Percentiles rank a stretch among this genome's conserved stretches.
These are phyloP conservation scores for Aspergillus mulundensis DNA, from an alignment of 495 filamentous ascomycete species.

Conservation along the genomic window DNA sequence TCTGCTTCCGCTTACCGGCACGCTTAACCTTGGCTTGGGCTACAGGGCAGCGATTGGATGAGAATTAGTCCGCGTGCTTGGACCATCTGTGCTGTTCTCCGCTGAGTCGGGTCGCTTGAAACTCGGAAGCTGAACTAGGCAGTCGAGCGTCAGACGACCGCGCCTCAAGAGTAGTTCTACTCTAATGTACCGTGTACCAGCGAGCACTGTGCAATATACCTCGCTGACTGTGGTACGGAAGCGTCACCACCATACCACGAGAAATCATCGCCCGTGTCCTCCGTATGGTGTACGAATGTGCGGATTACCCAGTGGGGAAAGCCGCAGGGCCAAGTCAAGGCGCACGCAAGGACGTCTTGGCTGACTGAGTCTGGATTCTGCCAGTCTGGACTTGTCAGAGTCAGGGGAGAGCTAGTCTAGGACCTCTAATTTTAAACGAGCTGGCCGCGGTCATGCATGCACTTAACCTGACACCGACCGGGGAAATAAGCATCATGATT, in stretches of 20 bases:
- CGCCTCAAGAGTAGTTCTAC: background rate
- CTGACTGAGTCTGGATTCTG: background rate
- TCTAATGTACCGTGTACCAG: background rate
- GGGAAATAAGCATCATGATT: background rate
- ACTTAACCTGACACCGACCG: slow-evolving; percentile 5
- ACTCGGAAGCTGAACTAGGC: slow-evolving; percentile 1
- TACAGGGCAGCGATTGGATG: slow-evolving; percentile 8
- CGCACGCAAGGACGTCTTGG: background rate
- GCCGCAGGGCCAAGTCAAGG: slow-evolving; percentile 5
- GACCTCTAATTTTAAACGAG: slow-evolving; percentile 9
- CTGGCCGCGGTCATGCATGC: background rate
- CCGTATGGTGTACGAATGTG: background rate
- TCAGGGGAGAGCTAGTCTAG: slow-evolving; percentile 11
- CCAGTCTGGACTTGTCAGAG: background rate
- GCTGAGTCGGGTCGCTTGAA: background rate
- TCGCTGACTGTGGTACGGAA: background rate
- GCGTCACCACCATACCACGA: background rate
- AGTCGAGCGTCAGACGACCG: slow-evolving; percentile 10
- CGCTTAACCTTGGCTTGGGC: background rate
- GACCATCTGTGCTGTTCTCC: slow-evolving; percentile 11
- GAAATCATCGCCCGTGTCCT: background rate
- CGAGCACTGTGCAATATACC: background rate
- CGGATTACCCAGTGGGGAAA: slow-evolving; percentile 19
- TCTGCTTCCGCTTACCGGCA: slow-evolving; percentile 6
- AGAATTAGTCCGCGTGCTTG: slow-evolving; percentile 18